These are phyloP conservation scores for Dacryopinax primogenitus DNA, from an alignment of 768 basidiomycete species.

Conservation along the genomic window DNA sequence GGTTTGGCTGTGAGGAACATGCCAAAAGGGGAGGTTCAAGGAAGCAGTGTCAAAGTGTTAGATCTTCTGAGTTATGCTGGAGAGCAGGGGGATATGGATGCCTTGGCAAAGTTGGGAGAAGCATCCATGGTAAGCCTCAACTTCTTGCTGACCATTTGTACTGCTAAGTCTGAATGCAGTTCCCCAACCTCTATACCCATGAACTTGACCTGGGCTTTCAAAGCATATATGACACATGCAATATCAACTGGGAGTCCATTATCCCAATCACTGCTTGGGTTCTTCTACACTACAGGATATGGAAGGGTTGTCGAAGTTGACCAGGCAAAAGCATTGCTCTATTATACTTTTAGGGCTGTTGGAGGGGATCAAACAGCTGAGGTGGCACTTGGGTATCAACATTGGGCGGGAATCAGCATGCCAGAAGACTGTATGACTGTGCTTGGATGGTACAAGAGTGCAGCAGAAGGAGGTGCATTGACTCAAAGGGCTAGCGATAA, in stretches of 20 bases:
- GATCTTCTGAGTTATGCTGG: constrained; percentile 70
- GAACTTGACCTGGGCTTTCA: constrained; percentile 50
- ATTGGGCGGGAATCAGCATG: constrained; percentile 93
- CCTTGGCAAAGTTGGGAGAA: constrained; percentile 52
- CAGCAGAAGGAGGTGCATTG: constrained; percentile 66
- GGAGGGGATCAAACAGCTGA: constrained; percentile 76
- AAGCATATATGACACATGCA: constrained; percentile 53
- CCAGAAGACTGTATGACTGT: constrained; percentile 74
- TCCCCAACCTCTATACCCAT: constrained; percentile 35
- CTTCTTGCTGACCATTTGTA: not conserved
- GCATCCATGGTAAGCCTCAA: constrained; percentile 48
- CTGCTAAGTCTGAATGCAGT: constrained; percentile 17
- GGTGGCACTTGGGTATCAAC: constrained; percentile 85
- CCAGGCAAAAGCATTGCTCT: constrained; percentile 61
- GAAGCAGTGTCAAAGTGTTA: constrained; percentile 67
- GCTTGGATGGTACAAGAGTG: constrained; percentile 76
- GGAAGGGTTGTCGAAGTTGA: constrained; percentile 27
- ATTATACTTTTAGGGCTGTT: constrained; percentile 88
- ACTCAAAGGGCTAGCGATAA: not conserved
- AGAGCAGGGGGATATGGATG: constrained; percentile 63
- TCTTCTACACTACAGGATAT: constrained; percentile 83
- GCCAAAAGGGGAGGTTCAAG: constrained; percentile 52
- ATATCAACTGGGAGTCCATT: constrained; percentile 65
- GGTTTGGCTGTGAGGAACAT: constrained; percentile 26
- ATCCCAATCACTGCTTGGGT: constrained; percentile 73